Evolutionary conservation across 1,284 basidiomycete genomes (phyloP).

Genomic region (Trametes sp.): DNA sequence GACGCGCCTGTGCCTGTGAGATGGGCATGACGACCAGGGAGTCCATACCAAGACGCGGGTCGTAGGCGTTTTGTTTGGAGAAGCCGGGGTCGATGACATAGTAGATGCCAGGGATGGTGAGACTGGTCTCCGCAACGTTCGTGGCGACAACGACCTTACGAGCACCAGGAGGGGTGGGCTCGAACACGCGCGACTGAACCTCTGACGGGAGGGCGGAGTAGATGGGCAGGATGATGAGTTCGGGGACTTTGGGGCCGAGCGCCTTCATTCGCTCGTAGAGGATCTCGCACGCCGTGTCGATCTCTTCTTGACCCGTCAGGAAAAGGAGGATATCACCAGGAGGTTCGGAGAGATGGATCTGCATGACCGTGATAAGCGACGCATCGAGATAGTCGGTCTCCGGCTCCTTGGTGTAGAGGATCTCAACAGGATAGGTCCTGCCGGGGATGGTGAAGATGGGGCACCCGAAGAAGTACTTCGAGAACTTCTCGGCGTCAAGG

Average conservation of each 20-base stretch:
- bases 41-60: conserved; percentile 98
- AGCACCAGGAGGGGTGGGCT: conserved; percentile 95
- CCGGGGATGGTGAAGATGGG: conserved; percentile 99
- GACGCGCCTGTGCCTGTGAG: conserved; percentile 97
- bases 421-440: conserved; percentile 97
- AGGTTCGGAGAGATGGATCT: conserved; percentile 98
- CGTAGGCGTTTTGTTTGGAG: conserved; percentile 99
- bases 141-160: conserved; percentile 99
- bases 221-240: conserved; percentile 95
- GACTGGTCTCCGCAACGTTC: conserved; percentile 98
- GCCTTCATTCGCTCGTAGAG: conserved; percentile 99
- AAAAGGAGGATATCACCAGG: conserved; percentile 97
- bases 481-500: conserved; percentile 99
- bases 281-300: conserved; percentile 97
- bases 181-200: conserved; percentile 97
- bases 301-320: conserved; percentile 98
- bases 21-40: conserved; percentile 99
- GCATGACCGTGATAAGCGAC: conserved; percentile 98
- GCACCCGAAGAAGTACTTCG: conserved; percentile 97
- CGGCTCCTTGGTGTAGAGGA: conserved; percentile 97
- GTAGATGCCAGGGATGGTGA: conserved; percentile 99
- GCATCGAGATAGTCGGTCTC: conserved; percentile 99
- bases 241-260: conserved; percentile 95
- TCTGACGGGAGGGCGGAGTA: conserved; percentile 98
- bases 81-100: conserved; percentile 99